Conservation (phyloP, 75 land plant genomes). For the Chamaecyparis obtusa region DNA sequence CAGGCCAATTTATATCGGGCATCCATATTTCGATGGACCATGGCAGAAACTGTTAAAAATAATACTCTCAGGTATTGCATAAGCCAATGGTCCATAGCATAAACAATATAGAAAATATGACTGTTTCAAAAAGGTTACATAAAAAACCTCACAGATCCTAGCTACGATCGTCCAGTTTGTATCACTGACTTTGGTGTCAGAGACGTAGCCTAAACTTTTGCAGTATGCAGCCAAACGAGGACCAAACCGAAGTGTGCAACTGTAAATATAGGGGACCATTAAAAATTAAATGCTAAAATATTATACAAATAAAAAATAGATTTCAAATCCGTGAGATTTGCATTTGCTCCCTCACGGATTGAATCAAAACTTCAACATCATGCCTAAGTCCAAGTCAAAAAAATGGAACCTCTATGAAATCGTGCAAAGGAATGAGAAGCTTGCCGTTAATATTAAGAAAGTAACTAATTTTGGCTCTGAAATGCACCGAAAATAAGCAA, state of each 20-base stretch:
- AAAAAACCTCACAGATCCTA: not conserved
- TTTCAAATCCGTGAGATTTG: not conserved
- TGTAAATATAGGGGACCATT: not conserved
- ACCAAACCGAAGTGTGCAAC: not conserved
- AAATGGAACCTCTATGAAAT: not conserved
- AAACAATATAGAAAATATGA: not conserved
- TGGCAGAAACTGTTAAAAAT: not conserved
- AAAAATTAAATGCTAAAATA: not conserved
- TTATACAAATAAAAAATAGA: not conserved
- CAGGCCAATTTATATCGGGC: not conserved
- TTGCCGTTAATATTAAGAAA: not conserved
- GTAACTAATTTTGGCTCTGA: not conserved
- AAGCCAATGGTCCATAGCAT: not conserved
- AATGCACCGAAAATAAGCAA: not conserved
- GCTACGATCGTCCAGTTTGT: conserved; percentile 12
- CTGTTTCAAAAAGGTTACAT: not conserved
- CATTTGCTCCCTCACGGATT: not conserved
- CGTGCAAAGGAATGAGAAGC: not conserved
- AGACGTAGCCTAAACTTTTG: not conserved
- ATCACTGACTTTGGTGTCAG: conserved; percentile 6
- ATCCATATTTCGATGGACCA: not conserved
- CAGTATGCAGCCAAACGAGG: conserved; percentile 9
- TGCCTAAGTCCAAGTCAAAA: not conserved
- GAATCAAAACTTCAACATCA: not conserved
- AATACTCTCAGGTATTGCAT: not conserved